These are phyloP conservation scores for Dothistroma pini DNA, from an alignment of 2,329 filamentous ascomycete species.

Conservation along the genomic window DNA sequence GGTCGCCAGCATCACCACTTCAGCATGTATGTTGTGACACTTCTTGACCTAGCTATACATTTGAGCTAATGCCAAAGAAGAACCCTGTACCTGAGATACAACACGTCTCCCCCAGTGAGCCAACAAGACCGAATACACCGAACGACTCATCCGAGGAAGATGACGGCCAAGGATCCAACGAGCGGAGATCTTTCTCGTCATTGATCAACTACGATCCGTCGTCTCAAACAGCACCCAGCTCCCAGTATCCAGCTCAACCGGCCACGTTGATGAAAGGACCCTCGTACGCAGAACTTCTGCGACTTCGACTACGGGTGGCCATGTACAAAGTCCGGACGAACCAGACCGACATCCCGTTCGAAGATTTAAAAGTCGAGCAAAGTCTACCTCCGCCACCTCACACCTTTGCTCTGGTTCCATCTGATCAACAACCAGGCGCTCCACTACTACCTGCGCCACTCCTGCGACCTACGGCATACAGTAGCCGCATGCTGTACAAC, in stretches of 20 bases:
- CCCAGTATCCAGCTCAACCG: conserved; percentile 6
- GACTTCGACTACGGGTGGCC: conserved; percentile 65
- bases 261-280: conserved; percentile 33
- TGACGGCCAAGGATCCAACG: conserved; percentile 27
- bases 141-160: conserved; percentile 20
- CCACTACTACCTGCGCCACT: conserved; percentile 39
- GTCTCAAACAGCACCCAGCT: conserved; percentile 33
- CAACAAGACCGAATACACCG: conserved; percentile 30
- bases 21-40: background rate
- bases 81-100: conserved; percentile 14
- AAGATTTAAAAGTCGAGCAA: conserved; percentile 46
- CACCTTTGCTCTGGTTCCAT: background rate
- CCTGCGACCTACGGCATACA: conserved; percentile 38
- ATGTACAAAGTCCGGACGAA: conserved; percentile 73
- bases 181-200: conserved; percentile 45
- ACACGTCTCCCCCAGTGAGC: conserved; percentile 14
- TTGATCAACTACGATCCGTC: conserved; percentile 47
- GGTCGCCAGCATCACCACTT: background rate
- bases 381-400: background rate
- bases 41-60: background rate
- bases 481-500: conserved; percentile 36
- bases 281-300: conserved; percentile 56
- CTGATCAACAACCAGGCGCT: conserved; percentile 11
- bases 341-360: conserved; percentile 63
- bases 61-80: background rate